Evolutionary conservation across 2,329 filamentous ascomycete species (phyloP).

Genomic region (Colletotrichum salicis): DNA sequence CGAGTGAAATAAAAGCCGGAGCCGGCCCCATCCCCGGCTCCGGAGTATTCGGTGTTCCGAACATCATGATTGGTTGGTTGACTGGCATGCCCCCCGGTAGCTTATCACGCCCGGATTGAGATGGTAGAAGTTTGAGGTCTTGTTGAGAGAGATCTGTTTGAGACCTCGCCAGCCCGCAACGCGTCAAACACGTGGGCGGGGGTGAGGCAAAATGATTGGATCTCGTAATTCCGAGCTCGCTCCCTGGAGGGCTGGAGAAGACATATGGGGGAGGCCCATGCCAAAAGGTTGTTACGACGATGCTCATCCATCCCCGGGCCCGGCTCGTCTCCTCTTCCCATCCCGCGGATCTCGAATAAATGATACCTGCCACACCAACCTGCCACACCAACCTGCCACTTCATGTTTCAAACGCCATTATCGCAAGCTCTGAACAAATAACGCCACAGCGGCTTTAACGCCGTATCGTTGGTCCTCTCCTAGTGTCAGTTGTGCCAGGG

Average conservation of each 20-base stretch:
- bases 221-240: neutral
- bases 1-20: constrained; percentile 27
- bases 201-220: neutral
- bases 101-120: neutral
- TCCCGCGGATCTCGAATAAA: neutral
- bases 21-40: neutral
- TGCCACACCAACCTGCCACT: too few species aligned
- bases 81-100: neutral
- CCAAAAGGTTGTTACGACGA: neutral
- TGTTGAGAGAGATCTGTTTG: neutral
- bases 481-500: too few species aligned
- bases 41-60: neutral
- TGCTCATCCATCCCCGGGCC: neutral
- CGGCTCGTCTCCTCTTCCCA: constrained; percentile 7
- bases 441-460: neutral
- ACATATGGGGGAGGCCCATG: neutral
- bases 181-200: neutral
- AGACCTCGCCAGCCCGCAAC: neutral
- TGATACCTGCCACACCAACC: neutral
- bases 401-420: neutral
- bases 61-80: constrained; percentile 2
- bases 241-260: too few species aligned
- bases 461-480: neutral
- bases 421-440: neutral
- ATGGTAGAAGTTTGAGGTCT: neutral